Percentiles rank a stretch among this genome's conserved stretches.
phyloP scores from a whole-genome alignment of 495 filamentous ascomycete genomes.

The Neurospora sp. region DNA sequence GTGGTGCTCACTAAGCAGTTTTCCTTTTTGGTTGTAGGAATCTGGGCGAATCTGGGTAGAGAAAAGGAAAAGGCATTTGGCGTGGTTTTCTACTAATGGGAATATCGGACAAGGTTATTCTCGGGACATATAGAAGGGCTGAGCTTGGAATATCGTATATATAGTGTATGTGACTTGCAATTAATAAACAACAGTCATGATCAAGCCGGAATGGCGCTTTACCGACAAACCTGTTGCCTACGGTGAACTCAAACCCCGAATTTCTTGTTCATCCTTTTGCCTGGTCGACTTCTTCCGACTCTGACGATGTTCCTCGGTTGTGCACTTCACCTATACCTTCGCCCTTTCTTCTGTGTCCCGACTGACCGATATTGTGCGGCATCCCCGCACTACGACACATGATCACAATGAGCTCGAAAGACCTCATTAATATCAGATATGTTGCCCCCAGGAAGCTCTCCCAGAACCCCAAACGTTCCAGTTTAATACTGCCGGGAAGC shows the following conservation, averaged over 20 bases:
- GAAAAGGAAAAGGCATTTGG: background rate
- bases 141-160: background rate
- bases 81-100: background rate
- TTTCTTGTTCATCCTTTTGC: no score
- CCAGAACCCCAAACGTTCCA: no score
- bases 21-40: background rate
- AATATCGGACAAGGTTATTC: background rate
- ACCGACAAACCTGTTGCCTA: background rate
- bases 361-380: background rate
- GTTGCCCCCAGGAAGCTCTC: no score
- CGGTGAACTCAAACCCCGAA: background rate
- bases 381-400: background rate
- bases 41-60: background rate
- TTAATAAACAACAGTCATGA: background rate
- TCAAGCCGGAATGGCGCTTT: background rate
- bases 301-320: background rate
- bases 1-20: conserved; percentile 20
- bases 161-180: background rate
- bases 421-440: no score
- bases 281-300: no score
- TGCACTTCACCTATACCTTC: background rate
- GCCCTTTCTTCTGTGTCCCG: background rate
- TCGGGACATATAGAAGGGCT: background rate
- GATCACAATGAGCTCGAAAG: background rate
- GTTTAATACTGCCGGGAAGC: no score